Percentiles rank a stretch among this genome's conserved stretches.
These are phyloP conservation scores for Coniochaeta ligniaria DNA, from an alignment of 2,329 filamentous ascomycete genomes.

Conservation along the genomic window DNA sequence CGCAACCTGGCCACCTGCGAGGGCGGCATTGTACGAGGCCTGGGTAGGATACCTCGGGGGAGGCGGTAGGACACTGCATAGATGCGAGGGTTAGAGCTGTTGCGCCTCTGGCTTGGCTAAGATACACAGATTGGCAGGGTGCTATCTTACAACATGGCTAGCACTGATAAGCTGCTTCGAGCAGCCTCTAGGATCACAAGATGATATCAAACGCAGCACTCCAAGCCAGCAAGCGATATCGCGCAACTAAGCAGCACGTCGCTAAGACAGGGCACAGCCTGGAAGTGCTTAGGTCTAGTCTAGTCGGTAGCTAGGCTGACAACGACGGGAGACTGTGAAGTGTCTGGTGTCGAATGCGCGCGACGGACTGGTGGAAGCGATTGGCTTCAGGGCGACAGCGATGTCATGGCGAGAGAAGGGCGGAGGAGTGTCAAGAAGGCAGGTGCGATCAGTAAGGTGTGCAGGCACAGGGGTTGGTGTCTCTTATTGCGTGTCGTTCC, in stretches of 20 bases:
- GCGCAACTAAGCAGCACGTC: not conserved
- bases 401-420: not conserved
- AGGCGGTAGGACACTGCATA: conserved; percentile 69
- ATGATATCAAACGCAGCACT: not conserved
- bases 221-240: not conserved
- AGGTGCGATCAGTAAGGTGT: not conserved
- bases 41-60: conserved; percentile 75
- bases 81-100: conserved; percentile 6
- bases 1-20: conserved; percentile 58
- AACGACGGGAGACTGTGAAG: not conserved
- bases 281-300: not conserved
- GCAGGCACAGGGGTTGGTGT: not conserved
- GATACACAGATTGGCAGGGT: not conserved
- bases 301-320: not conserved
- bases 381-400: not conserved
- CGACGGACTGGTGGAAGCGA: not conserved
- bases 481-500: not conserved
- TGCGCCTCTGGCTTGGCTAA: not conserved
- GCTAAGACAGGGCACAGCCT: not conserved
- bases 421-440: not conserved
- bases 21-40: conserved; percentile 64
- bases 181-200: not conserved
- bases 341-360: not conserved
- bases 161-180: not conserved
- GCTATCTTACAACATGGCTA: conserved; percentile 3